Evolutionary conservation across 192 early-diverging fungal genomes (phyloP), one percentile per base, ranked within the genome.

Genomic region (Pilaira anomala): DNA sequence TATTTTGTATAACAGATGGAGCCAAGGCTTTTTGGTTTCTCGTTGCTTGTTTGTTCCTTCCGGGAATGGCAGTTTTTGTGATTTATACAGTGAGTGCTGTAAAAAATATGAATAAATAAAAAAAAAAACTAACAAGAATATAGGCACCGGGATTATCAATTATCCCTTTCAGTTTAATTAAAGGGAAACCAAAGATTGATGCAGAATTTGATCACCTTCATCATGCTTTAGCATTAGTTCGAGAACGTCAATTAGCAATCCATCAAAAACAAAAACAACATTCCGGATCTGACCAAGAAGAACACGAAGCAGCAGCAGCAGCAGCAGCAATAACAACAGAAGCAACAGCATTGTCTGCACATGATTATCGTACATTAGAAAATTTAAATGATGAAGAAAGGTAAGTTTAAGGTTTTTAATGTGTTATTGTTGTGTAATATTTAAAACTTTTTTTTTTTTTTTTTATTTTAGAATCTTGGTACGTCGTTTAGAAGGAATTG

Each of bases 21-120:
- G 72, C 65, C 36, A 66, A 66, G 19, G 78, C 78, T 1, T 12
- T 80, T 13, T 63, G 78, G 4, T 83, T 86, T 71, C 69, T 79
- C 6, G 55, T 77, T 0, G 80, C 75, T 9, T 63, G 76, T 42
- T 29, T 82, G 30, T 58, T 77, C 7, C 30, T 82, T 14, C 21
- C 78, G 3, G 84, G 82, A 24, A 80, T 78, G 76, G 40, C 48
- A 14, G 69, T 83, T 9, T 76, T 79, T 42, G 61, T 86, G 11
- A 65, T 66, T 6, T 86, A 86, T 36, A 82, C 82, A 16, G 79
- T 83, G 73, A 60, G 74, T 36, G 30, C 0, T n/a, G 3, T 12
- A 28, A 11, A 16, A 9, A 24, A 18, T 24, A 25, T 48, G 29
- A 24, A 30, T n/a, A n/a, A 25, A 13, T 12, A 54, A 33, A n/a